Evolutionary conservation across 2,329 filamentous ascomycete genomes (phyloP), one percentile per base, ranked within the genome.

Genomic region (Tolypocladium cylindrosporum): DNA sequence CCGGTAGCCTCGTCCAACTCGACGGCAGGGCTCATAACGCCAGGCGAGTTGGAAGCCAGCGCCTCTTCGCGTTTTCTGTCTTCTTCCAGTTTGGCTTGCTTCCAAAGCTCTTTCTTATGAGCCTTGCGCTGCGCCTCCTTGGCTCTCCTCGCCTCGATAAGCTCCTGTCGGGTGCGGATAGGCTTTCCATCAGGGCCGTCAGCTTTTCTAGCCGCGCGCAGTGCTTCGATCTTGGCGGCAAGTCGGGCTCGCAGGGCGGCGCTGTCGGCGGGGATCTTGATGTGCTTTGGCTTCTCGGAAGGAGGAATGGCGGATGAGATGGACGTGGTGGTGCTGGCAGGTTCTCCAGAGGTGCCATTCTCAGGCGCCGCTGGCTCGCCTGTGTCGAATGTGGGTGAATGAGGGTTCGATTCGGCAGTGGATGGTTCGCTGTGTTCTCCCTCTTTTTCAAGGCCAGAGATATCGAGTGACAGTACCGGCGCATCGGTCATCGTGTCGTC

Each of bases 71-170:
- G 80, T 66, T 83, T 81, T 43, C 74, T 75, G 58, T 91, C 86
- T 71, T 94, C 91, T 66, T 95, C 91, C 56, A 89, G 82, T 69
- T 89, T 93, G 24, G 89, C 88, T 65, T 89, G 82, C 63, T 83
- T 79, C 51, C 92, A 84, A 59, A 91, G 77, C 67, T 93, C 89
- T 73, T 96, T 94, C 77, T 96, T 97, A 67, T 93, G 88, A 27
- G 86, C 86, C 71, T 92, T 93, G 61, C 91, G 85, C 71, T 91
- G 85, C 60, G 90, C 88, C 70, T 96, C 89, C 75, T 96, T 97
- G 69, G 86, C 85, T 62, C 94, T 85, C 48, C 94, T 85, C 51
- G 90, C 84, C 73, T 97, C 94, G 65, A 99, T 91, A 14, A 99
- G 82, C 69, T 97, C 92, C 74, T 96, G 89, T 61, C 94, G 85